Evolutionary conservation across 2,329 filamentous ascomycete species (phyloP).

Genomic region (Onygena corvina): DNA sequence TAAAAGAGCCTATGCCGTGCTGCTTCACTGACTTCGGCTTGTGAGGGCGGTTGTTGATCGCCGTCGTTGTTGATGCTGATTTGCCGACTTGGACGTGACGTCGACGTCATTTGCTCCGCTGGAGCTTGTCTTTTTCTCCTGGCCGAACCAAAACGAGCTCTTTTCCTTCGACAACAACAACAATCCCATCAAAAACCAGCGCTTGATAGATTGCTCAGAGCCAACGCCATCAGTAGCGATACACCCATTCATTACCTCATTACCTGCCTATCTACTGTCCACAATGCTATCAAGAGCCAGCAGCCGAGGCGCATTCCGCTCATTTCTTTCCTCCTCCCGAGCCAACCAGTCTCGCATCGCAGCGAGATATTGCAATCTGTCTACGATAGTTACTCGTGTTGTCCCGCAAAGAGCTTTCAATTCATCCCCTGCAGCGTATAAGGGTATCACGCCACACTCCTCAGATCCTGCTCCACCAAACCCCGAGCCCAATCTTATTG

Average conservation of each 20-base stretch:
- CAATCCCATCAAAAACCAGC: too few species aligned
- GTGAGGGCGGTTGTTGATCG: too few species aligned
- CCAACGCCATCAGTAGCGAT: not conserved
- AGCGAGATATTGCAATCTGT: conserved; percentile 7
- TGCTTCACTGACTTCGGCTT: too few species aligned
- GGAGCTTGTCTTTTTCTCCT: not conserved
- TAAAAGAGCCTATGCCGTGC: too few species aligned
- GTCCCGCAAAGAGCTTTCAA: conserved; percentile 24
- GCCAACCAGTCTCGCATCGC: conserved; percentile 13
- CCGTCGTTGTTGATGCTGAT: not conserved
- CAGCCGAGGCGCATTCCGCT: conserved; percentile 31
- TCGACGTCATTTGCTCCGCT: not conserved
- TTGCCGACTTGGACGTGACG: not conserved
- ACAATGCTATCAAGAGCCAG: conserved; percentile 30
- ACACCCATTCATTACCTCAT: not conserved
- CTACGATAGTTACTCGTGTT: conserved; percentile 4
- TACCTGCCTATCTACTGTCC: conserved; percentile 17
- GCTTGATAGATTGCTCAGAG: not conserved
- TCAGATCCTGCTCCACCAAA: conserved; percentile 40
- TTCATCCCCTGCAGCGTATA: conserved; percentile 25
- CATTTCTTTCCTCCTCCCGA: conserved; percentile 18
- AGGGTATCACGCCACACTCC: conserved; percentile 50
- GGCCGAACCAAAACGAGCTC: not conserved
- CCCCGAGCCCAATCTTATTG: conserved; percentile 25
- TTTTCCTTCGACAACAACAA: not conserved